These are phyloP conservation scores for Russula ochroleuca DNA, from an alignment of 768 basidiomycete genomes.

Conservation along the genomic window DNA sequence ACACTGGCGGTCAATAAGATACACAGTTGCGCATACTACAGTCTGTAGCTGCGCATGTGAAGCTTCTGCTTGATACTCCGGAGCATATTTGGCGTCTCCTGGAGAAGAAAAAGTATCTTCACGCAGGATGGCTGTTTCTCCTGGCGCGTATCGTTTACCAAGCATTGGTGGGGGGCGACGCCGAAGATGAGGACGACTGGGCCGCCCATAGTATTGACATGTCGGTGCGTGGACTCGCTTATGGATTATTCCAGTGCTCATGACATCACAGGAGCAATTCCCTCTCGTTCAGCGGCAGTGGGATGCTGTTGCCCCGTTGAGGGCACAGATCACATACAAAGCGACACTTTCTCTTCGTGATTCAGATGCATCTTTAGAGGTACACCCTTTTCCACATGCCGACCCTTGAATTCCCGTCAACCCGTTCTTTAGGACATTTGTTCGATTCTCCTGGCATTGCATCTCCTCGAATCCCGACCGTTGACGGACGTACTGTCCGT, in stretches of 20 bases:
- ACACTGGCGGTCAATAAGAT: slow-evolving; percentile 41
- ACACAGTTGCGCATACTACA: slow-evolving; percentile 64
- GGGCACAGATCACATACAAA: slow-evolving; percentile 82
- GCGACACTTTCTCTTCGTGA: slow-evolving; percentile 81
- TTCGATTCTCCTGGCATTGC: slow-evolving; percentile 74
- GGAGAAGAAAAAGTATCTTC: slow-evolving; percentile 71
- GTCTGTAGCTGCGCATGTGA: slow-evolving; percentile 80
- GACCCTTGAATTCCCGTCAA: slow-evolving; percentile 7
- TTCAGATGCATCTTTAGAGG: slow-evolving; percentile 47
- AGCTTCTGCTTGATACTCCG: slow-evolving; percentile 86
- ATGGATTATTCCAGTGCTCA: background rate
- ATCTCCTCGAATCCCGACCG: slow-evolving; percentile 85
- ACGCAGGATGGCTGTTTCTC: slow-evolving; percentile 85
- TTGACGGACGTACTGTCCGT: slow-evolving; percentile 65
- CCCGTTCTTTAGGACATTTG: slow-evolving; percentile 54
- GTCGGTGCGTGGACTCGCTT: slow-evolving; percentile 40
- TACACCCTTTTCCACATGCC: slow-evolving; percentile 32
- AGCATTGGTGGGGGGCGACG: slow-evolving; percentile 58
- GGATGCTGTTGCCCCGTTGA: slow-evolving; percentile 84
- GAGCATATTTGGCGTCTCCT: slow-evolving; percentile 89
- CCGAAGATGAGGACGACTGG: slow-evolving; percentile 62
- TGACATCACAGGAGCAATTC: slow-evolving; percentile 61
- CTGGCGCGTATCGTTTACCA: slow-evolving; percentile 82
- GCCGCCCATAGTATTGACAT: slow-evolving; percentile 57
- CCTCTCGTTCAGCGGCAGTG: slow-evolving; percentile 90